Evolutionary conservation across 1,284 basidiomycete genomes (phyloP).

Genomic region (Peniophora sp.): DNA sequence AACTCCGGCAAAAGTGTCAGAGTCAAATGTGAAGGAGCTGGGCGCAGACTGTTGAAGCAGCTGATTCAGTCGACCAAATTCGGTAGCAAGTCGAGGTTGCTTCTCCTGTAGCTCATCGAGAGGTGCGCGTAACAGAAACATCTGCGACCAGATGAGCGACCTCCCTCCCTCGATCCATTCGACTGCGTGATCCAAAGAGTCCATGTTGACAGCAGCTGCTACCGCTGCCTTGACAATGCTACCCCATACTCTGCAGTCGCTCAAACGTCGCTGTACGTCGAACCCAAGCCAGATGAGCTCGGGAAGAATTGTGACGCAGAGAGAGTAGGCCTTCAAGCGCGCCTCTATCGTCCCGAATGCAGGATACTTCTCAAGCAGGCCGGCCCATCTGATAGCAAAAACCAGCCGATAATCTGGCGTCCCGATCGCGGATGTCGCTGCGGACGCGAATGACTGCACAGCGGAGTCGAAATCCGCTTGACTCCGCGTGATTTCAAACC

Average conservation of each 20-base stretch:
- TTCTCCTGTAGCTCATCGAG: background rate
- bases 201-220: background rate
- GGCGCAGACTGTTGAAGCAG: background rate
- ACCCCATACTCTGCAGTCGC: too few species aligned
- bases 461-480: slow-evolving; percentile 19
- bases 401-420: slow-evolving; percentile 18
- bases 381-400: background rate
- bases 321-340: background rate
- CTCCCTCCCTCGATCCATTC: background rate
- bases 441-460: slow-evolving; percentile 15
- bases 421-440: slow-evolving; percentile 10
- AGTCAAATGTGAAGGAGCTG: too few species aligned
- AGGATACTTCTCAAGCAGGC: background rate
- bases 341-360: background rate
- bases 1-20: too few species aligned
- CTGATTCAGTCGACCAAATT: background rate
- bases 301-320: slow-evolving; percentile 14
- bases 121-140: background rate
- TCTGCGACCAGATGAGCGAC: background rate
- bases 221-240: background rate
- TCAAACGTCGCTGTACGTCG: background rate
- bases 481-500: too few species aligned
- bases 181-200: background rate
- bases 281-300: background rate
- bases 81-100: background rate